A percentile compares a stretch with the other conserved stretches of the same genome.
These are phyloP conservation scores for Polysphondylium violaceum DNA, from an alignment of 78 protist species.

Conservation along the genomic window DNA sequence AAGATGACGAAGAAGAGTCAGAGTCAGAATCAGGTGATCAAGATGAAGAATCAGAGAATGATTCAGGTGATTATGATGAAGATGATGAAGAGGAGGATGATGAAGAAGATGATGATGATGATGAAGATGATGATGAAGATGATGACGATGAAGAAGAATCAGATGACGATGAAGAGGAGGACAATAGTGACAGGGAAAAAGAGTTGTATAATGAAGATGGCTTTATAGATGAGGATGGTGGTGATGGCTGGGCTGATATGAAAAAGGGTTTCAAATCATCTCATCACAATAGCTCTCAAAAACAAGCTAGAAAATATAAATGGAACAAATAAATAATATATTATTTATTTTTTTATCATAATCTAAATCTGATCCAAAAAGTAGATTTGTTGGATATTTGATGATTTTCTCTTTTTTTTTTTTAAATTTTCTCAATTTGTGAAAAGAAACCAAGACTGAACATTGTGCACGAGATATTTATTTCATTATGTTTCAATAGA, in stretches of 20 bases:
- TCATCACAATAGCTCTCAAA: background rate
- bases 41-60: background rate
- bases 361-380: no score
- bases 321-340: constrained; percentile 51
- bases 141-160: constrained; percentile 36
- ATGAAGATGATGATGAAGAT: background rate
- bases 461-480: no score
- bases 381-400: no score
- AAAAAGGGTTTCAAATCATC: constrained; percentile 59
- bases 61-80: background rate
- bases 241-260: constrained; percentile 77
- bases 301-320: background rate
- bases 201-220: constrained; percentile 17
- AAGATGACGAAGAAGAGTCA: background rate
- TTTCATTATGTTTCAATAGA: no score
- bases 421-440: no score
- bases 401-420: no score
- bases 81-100: background rate
- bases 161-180: constrained; percentile 31
- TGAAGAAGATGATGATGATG: background rate
- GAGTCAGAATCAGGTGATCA: background rate
- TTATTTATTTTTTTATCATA: no score
- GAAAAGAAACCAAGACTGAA: no score
- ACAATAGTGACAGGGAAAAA: background rate
- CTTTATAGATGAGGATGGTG: constrained; percentile 34